Conservation (phyloP, 2,329 filamentous ascomycete genomes). For the Delphinella strobiligena region DNA sequence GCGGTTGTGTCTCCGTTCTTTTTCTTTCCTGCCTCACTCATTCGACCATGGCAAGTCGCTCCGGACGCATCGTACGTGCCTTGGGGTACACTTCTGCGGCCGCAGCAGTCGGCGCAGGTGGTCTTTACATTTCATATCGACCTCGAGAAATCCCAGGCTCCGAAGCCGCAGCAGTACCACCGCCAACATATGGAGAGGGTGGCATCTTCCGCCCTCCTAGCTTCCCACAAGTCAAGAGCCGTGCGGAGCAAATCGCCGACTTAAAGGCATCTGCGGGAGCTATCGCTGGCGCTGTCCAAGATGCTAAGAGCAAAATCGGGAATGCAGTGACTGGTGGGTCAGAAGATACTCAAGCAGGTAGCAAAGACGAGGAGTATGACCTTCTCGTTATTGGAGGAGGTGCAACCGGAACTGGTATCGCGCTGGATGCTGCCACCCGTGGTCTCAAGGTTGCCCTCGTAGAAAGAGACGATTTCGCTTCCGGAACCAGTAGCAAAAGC, state of each 20-base stretch:
- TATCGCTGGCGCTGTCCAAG: slow-evolving; percentile 21
- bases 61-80: slow-evolving; percentile 35
- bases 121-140: slow-evolving; percentile 53
- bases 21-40: slow-evolving; percentile 2
- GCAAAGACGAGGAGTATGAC: slow-evolving; percentile 50
- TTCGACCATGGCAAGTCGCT: slow-evolving; percentile 8
- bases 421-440: slow-evolving; percentile 67
- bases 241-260: slow-evolving; percentile 52
- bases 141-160: slow-evolving; percentile 61
- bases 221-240: slow-evolving; percentile 51
- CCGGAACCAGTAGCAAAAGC: slow-evolving; percentile 75
- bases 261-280: slow-evolving; percentile 41
- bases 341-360: slow-evolving; percentile 16
- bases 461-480: slow-evolving; percentile 72
- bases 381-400: slow-evolving; percentile 68
- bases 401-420: slow-evolving; percentile 69
- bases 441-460: slow-evolving; percentile 70
- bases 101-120: slow-evolving; percentile 40
- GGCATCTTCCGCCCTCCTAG: slow-evolving; percentile 54
- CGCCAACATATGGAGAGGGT: slow-evolving; percentile 56
- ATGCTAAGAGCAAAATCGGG: slow-evolving; percentile 32
- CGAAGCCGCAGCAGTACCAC: slow-evolving; percentile 56
- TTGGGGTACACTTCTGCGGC: slow-evolving; percentile 48
- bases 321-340: slow-evolving; percentile 20
- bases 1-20: background rate